These are phyloP conservation scores for Hysterium pulicare DNA, from an alignment of 2,329 filamentous ascomycete species.

Conservation along the genomic window DNA sequence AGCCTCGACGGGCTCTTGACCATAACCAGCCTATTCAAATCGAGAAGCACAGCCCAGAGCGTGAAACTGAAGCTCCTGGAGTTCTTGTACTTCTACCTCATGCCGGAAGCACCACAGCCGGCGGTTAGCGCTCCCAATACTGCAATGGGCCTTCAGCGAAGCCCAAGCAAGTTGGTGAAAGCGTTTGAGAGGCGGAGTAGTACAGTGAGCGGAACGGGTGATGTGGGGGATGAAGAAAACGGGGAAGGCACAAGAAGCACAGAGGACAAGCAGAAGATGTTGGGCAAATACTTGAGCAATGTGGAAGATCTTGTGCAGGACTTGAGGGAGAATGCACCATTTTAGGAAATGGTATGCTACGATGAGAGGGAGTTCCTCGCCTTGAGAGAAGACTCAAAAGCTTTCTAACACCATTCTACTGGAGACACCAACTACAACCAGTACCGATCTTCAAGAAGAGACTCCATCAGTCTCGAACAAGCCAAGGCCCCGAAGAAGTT, in stretches of 20 bases:
- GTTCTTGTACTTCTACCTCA: conserved; percentile 97
- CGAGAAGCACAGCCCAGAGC: conserved; percentile 75
- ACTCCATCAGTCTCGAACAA: too few species aligned
- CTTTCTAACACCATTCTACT: too few species aligned
- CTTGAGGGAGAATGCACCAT: conserved; percentile 70
- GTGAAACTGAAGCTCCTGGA: conserved; percentile 96
- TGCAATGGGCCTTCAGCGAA: conserved; percentile 25
- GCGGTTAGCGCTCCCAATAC: conserved; percentile 42
- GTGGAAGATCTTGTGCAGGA: conserved; percentile 84
- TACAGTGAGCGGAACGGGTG: conserved; percentile 22
- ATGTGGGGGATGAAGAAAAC: conserved; percentile 25
- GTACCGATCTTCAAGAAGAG: too few species aligned
- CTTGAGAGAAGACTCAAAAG: too few species aligned
- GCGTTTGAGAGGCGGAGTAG: conserved; percentile 33
- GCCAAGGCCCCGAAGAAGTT: too few species aligned
- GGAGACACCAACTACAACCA: too few species aligned
- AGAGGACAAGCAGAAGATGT: conserved; percentile 75
- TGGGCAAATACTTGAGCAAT: conserved; percentile 71
- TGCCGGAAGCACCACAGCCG: conserved; percentile 70
- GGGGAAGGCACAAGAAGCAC: conserved; percentile 58
- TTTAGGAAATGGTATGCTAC: conserved; percentile 31
- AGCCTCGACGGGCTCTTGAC: conserved; percentile 85
- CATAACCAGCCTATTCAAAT: conserved; percentile 90
- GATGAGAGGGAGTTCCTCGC: too few species aligned
- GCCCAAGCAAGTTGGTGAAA: conserved; percentile 31